Percentiles rank a stretch among this genome's conserved stretches.
Evolutionary conservation across 306 rosid genomes (phyloP).

Genomic region (Quercus variabilis): DNA sequence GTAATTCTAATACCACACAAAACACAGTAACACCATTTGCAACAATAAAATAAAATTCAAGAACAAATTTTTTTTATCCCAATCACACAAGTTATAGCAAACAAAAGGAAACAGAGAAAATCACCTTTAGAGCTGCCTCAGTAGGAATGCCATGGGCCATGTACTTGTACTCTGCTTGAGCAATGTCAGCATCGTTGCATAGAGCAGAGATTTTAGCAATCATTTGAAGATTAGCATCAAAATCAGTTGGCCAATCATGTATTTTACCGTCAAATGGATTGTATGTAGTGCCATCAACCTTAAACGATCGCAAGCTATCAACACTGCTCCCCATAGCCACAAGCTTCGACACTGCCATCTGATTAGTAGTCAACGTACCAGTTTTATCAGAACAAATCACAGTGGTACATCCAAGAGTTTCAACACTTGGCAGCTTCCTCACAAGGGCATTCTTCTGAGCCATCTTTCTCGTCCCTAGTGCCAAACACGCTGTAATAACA

Average conservation of each 20-base stretch:
- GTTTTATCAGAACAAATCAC: conserved; percentile 61
- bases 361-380: conserved; percentile 60
- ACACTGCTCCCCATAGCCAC: conserved; percentile 56
- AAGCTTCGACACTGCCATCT: conserved; percentile 72
- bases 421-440: conserved; percentile 64
- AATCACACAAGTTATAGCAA: neutral
- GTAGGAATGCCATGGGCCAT: conserved; percentile 74
- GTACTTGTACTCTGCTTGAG: conserved; percentile 52
- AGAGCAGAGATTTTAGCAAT: conserved; percentile 66
- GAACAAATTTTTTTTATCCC: neutral
- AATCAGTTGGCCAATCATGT: conserved; percentile 49
- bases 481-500: conserved; percentile 50
- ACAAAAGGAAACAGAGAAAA: neutral
- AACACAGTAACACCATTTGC: neutral
- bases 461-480: conserved; percentile 55
- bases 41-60: neutral
- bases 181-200: conserved; percentile 65
- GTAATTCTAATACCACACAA: neutral
- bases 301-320: conserved; percentile 42
- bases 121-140: conserved; percentile 73
- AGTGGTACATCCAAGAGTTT: conserved; percentile 57
- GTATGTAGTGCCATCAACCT: conserved; percentile 74
- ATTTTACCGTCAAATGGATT: conserved; percentile 68
- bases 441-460: conserved; percentile 68
- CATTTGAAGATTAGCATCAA: conserved; percentile 73